Percentiles rank a stretch among this genome's conserved stretches.
These are phyloP conservation scores for Isabelozyma heimii DNA, from an alignment of 805 yeast species.

Conservation along the genomic window DNA sequence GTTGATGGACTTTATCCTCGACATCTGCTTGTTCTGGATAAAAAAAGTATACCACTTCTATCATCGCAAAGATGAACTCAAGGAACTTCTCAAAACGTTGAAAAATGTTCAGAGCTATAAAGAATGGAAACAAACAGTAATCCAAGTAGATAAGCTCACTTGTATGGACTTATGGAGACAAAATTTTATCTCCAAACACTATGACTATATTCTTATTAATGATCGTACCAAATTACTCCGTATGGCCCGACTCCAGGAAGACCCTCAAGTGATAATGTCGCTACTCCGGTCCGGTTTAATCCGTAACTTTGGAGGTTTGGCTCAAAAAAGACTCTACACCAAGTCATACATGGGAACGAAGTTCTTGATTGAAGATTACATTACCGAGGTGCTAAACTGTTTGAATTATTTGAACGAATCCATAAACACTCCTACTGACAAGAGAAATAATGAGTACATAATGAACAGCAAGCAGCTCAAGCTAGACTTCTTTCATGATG, in stretches of 20 bases:
- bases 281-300: constrained; percentile 78
- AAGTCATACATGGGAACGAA: constrained; percentile 89
- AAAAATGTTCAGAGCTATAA: constrained; percentile 55
- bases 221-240: constrained; percentile 64
- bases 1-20: constrained; percentile 40
- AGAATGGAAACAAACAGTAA: constrained; percentile 64
- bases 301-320: constrained; percentile 88
- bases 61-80: constrained; percentile 40
- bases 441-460: constrained; percentile 29
- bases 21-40: constrained; percentile 48
- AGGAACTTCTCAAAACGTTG: constrained; percentile 47
- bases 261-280: constrained; percentile 58
- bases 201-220: constrained; percentile 80
- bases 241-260: constrained; percentile 58
- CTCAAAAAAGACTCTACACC: constrained; percentile 73
- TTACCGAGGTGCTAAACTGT: constrained; percentile 69
- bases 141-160: constrained; percentile 48
- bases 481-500: constrained; percentile 79
- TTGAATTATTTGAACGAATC: constrained; percentile 57
- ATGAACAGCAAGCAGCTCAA: constrained; percentile 55
- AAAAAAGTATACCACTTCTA: constrained; percentile 33
- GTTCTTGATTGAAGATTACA: constrained; percentile 80
- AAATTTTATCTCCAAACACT: constrained; percentile 74
- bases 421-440: constrained; percentile 22
- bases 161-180: constrained; percentile 64